These are phyloP conservation scores for Lasiodiplodia hormozganensis DNA, from an alignment of 2,329 filamentous ascomycete genomes.

Conservation along the genomic window DNA sequence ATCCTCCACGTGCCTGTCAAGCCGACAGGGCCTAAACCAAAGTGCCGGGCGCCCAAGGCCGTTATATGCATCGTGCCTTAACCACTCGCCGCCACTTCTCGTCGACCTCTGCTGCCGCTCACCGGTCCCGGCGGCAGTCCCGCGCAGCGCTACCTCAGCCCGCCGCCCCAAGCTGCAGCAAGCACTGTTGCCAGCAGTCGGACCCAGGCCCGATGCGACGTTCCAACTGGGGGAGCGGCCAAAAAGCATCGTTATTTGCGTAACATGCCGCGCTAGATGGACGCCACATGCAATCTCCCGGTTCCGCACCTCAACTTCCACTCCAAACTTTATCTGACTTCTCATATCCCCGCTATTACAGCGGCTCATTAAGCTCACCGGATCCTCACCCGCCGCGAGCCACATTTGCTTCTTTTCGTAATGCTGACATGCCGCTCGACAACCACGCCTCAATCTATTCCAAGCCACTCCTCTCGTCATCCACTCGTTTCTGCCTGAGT, in stretches of 20 bases:
- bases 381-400: background rate
- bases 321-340: background rate
- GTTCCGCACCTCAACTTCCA: slow-evolving; percentile 5
- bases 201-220: background rate
- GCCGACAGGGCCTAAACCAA: slow-evolving; percentile 23
- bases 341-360: too few relatives aligned
- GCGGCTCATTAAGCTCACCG: background rate
- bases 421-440: background rate
- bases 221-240: background rate
- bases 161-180: background rate
- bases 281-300: slow-evolving; percentile 24
- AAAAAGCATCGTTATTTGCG: background rate
- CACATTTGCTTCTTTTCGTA: slow-evolving; percentile 1
- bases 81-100: background rate
- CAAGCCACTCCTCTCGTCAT: background rate
- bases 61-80: slow-evolving; percentile 10
- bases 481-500: background rate
- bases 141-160: background rate
- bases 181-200: background rate
- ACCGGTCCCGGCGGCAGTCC: background rate
- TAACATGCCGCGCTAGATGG: slow-evolving; percentile 1
- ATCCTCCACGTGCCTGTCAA: slow-evolving; percentile 21
- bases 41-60: slow-evolving; percentile 7
- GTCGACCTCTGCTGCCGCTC: background rate
- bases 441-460: background rate